Base-by-base conservation (phyloP, 192 early-diverging fungal genomes). In the Backusella luteola region DNA sequence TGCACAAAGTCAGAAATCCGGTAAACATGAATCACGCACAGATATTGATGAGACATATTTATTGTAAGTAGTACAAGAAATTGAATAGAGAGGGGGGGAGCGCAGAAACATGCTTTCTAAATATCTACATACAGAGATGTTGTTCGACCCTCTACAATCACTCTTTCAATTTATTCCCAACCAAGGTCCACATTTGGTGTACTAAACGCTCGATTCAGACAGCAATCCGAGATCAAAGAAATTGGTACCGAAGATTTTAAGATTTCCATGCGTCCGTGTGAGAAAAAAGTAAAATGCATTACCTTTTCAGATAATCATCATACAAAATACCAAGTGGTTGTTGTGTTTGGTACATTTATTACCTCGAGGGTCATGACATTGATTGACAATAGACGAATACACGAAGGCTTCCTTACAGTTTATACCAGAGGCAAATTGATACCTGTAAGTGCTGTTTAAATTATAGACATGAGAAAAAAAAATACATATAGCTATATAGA, bases 351-450 rank as follows among this genome's bases (percentile, higher is more conserved):
- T 19, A 75, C 76, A 3, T 74, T 69, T 69, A 56, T 82, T 23
- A 79, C 53, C 36, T 29, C 66, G 6, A n/a, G 70, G 34, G 71
- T 71, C 9, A 71, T 75, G 42, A 69, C 49, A 0, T 39, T 78
- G 21, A 36, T 78, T 9, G 42, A 71, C 32, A 69, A 79, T 56
- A 66, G 63, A 29, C 74, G 66, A 35, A 67, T 79, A 19, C 38
- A 76, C 66, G 74, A 53, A n/a, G 77, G 74, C 11, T 82, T 72
- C 59, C 36, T 82, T 7, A 82, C 81, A 59, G 38, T 79, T 29
- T 82, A 82, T 73, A 63, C 75, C 0, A 71, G 81, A 41, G 81
- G 81, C 6, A 41, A 70, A 36, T 34, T 29, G 17, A 72, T 78
- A 34, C 77, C 77, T 17, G 81, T 82, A 82, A 79, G 73, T 67